Evolutionary conservation across 805 yeast genomes (phyloP).

Genomic region (Pichia cephalocereana): DNA sequence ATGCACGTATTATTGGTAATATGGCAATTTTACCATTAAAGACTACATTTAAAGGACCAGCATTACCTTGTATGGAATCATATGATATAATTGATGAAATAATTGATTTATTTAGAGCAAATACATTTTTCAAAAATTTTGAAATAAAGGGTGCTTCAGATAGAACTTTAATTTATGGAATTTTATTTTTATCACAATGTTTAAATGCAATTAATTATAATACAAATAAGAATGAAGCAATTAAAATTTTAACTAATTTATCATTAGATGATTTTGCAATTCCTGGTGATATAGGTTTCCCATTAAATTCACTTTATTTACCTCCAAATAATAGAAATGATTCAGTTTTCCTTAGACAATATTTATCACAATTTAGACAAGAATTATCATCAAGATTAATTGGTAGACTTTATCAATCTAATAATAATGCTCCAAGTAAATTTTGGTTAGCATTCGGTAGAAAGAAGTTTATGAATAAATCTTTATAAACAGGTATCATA

Average conservation of each 20-base stretch:
- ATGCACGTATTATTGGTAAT: constrained; percentile 64
- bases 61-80: constrained; percentile 64
- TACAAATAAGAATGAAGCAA: constrained; percentile 49
- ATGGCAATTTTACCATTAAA: constrained; percentile 77
- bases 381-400: constrained; percentile 79
- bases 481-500: constrained; percentile 33
- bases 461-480: constrained; percentile 92
- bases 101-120: constrained; percentile 87
- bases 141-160: constrained; percentile 96
- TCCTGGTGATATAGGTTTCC: constrained; percentile 95
- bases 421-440: constrained; percentile 61
- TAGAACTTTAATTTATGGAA: constrained; percentile 87
- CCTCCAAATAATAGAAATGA: constrained; percentile 71
- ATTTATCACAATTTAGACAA: constrained; percentile 89
- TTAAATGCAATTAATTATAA: constrained; percentile 48
- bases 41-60: constrained; percentile 84
- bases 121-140: constrained; percentile 92
- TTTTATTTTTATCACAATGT: constrained; percentile 80
- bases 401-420: constrained; percentile 58
- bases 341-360: constrained; percentile 68
- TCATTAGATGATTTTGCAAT: constrained; percentile 81
- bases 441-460: constrained; percentile 94
- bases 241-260: constrained; percentile 64
- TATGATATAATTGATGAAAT: constrained; percentile 92
- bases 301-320: constrained; percentile 69